Base-by-base conservation (phyloP, 1,284 basidiomycete genomes). In the Ustilago bromivora region DNA sequence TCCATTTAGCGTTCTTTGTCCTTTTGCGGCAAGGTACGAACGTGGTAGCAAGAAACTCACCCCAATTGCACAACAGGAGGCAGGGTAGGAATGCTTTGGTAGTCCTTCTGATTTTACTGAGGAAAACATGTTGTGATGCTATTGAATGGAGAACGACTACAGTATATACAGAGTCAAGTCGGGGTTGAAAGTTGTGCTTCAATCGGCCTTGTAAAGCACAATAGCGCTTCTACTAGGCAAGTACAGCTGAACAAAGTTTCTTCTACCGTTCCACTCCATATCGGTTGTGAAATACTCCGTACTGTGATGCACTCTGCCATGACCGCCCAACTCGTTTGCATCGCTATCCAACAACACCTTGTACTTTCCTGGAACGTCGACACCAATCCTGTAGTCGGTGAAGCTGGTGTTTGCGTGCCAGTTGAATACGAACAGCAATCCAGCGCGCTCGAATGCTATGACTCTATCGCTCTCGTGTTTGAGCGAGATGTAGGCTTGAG, bases 381-480 rank as follows among this genome's bases (percentile, higher is more conserved):
- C 91, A 6, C 96, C 96, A 57, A 98, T 91, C 46, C 96, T 91
- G 87, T 98, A 99, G 87, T 98, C 94, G 51, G 92, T 91, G 88
- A 92, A 99, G 64, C 94, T 95, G 54, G 94, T 88, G 15, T 90
- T 91, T 3, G 94, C 91, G 87, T 97, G 92, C 90, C 98, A 97
- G 88, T 99, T 99, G 90, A 98, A 98, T 78, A 98, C 90, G 88
- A 98, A 99, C 51, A 99, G 87, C 57, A 98, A 89, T 35, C 93
- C 93, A 13, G 92, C 96, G 57, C 96, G 92, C 88, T 99, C 96
- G 83, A 92, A 98, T 2, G 94, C 95, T 80, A 99, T 89, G 61
- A 97, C 90, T 1, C 79, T 69, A 53, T 82, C 80, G 31, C 58
- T 88, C 86, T 98, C 94, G 86, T 98, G 90, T 88, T 98, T 98